phyloP scores from a whole-genome alignment of 2,329 filamentous ascomycete genomes.

The Claviceps citrina region DNA sequence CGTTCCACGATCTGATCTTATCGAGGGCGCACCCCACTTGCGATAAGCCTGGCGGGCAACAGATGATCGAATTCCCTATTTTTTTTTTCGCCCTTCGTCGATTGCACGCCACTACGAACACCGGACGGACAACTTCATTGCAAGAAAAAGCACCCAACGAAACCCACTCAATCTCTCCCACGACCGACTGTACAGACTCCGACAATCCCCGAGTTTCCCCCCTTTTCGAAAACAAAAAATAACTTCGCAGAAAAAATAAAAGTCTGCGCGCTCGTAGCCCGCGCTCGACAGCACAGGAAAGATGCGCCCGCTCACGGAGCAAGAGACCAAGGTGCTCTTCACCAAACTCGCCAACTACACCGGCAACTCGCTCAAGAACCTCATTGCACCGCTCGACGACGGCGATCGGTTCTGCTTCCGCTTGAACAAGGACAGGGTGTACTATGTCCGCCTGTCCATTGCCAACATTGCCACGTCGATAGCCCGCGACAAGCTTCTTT shows the following conservation, averaged over 20 bases:
- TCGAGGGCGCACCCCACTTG: not conserved
- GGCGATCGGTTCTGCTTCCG: conserved; percentile 76
- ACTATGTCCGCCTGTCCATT: conserved; percentile 79
- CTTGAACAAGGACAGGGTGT: conserved; percentile 67
- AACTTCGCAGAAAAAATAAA: not conserved
- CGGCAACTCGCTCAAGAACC: conserved; percentile 68
- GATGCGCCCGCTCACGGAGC: conserved; percentile 72
- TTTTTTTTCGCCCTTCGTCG: not conserved
- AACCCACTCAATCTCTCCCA: too few relatives aligned
- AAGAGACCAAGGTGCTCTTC: conserved; percentile 69
- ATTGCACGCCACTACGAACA: not conserved
- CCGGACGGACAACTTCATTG: not conserved
- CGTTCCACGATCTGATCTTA: not conserved
- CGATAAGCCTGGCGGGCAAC: conserved; percentile 1
- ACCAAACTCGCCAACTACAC: conserved; percentile 90
- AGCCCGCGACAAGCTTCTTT: conserved; percentile 65
- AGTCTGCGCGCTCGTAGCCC: too few relatives aligned
- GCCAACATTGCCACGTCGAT: conserved; percentile 85
- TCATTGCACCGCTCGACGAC: conserved; percentile 59
- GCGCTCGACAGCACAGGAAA: too few relatives aligned
- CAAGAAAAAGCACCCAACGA: not conserved
- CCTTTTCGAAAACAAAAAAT: not conserved
- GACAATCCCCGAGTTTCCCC: too few relatives aligned
- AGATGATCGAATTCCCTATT: not conserved
- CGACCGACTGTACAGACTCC: too few relatives aligned